Evolutionary conservation across 192 early-diverging fungal genomes (phyloP), one percentile per base, ranked within the genome.

Genomic region (Ramicandelaber brevisporus): DNA sequence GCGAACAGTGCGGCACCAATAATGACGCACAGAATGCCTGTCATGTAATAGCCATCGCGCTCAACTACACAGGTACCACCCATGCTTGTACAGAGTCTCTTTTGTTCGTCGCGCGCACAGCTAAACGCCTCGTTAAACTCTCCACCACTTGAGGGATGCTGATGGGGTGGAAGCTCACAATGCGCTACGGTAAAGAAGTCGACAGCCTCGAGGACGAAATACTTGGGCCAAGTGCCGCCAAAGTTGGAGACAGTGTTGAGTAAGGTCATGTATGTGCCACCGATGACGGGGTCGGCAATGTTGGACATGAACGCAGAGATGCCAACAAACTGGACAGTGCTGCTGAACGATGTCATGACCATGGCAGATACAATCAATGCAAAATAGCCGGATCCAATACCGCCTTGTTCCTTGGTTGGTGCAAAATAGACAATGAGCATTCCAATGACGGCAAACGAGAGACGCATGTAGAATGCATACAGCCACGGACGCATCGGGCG

Each of bases 191-290:
- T 87, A 34, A 83, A 77, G 28, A 68, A 69, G 44, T 96, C 89
- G 8, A 96, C 84, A 0, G 83, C 65, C 39, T 79, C 63, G 30
- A 96, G 59, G 9, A 96, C 69, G 61, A 93, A 87, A 53, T 71
- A 90, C 14, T 75, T 65, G 0, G 87, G 82, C 92, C 84, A 93
- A 4, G 87, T 97, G 16, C 92, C 92, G 25, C 88, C 92, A 46
- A 97, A 77, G 50, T 97, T 97, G 40, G 70, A 78, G 31, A 93
- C 47, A 1, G 92, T 97, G 44, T 90, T 89, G 21, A 96, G 57
- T 31, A 84, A 59, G 38, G 73, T 77, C 73, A 77, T 77, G 25
- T 81, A 81, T 3, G 78, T 78, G 18, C 78, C 78, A 33, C 86
- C 92, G 38, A 98, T 92, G 15, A 76, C 46, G 4, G 92, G 92